Percentiles rank a stretch among this genome's conserved stretches.
These are phyloP conservation scores for Leccinum broughii DNA, from an alignment of 768 basidiomycete species.

Conservation along the genomic window DNA sequence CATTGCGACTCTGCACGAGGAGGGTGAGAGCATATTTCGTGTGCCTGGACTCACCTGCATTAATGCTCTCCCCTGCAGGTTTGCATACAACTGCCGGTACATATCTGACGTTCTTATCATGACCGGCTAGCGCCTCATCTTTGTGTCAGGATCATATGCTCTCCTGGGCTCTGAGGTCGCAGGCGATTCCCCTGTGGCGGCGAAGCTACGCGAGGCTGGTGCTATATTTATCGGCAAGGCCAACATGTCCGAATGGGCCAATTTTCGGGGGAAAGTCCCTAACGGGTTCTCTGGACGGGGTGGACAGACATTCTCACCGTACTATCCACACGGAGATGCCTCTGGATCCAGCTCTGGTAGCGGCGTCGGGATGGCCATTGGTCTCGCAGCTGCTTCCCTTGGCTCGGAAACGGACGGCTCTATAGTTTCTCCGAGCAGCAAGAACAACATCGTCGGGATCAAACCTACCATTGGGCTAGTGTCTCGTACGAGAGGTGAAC, in stretches of 20 bases:
- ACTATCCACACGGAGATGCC: constrained; percentile 41
- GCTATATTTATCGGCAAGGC: constrained; percentile 44
- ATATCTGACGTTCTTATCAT: not conserved
- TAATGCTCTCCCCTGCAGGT: constrained; percentile 21
- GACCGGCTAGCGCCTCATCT: not conserved
- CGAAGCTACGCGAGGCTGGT: constrained; percentile 33
- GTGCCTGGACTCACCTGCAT: not conserved
- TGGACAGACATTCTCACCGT: constrained; percentile 44
- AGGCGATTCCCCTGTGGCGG: constrained; percentile 33
- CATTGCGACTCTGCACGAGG: constrained; percentile 35
- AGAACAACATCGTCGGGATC: constrained; percentile 44
- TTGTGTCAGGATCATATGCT: constrained; percentile 33
- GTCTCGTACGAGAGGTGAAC: constrained; percentile 37
- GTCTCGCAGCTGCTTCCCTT: constrained; percentile 43
- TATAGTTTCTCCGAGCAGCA: constrained; percentile 43
- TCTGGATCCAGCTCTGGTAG: constrained; percentile 47
- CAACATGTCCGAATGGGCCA: constrained; percentile 47
- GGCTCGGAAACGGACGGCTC: constrained; percentile 54
- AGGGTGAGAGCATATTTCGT: constrained; percentile 21
- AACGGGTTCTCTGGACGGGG: constrained; percentile 49
- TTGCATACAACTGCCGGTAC: constrained; percentile 42
- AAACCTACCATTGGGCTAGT: constrained; percentile 44
- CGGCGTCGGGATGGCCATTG: constrained; percentile 42
- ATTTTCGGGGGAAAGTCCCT: constrained; percentile 40
- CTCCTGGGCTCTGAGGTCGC: constrained; percentile 38